A percentile compares a stretch with the other conserved stretches of the same genome.
phyloP scores from a whole-genome alignment of 306 rosid species.

The Castanea crenata region DNA sequence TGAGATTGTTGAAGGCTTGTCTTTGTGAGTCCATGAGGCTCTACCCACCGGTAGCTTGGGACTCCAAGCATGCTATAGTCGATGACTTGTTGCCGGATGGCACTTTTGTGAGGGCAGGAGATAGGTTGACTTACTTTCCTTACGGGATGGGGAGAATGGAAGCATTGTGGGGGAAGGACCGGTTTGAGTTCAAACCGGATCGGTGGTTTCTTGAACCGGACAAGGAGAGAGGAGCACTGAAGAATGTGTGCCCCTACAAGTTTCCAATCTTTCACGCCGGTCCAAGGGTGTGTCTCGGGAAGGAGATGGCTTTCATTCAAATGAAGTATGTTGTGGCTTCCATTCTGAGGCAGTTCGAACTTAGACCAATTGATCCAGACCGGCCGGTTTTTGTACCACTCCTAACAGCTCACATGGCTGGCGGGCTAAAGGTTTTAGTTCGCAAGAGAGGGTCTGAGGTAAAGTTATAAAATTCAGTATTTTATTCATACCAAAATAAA shows the following conservation, averaged over 20 bases:
- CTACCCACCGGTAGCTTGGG: constrained; percentile 92
- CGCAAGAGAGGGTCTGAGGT: constrained; percentile 37
- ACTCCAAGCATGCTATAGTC: constrained; percentile 72
- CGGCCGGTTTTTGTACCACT: constrained; percentile 74
- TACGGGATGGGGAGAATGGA: constrained; percentile 97
- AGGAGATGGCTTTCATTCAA: constrained; percentile 84
- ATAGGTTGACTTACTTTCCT: constrained; percentile 82
- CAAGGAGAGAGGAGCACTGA: constrained; percentile 30
- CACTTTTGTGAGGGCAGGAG: constrained; percentile 57
- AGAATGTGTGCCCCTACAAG: constrained; percentile 53
- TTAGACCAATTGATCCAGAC: constrained; percentile 38
- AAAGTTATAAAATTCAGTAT: constrained; percentile 6
- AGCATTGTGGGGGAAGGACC: constrained; percentile 70
- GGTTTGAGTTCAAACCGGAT: constrained; percentile 70
- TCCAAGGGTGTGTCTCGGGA: constrained; percentile 86
- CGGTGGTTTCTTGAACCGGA: constrained; percentile 64
- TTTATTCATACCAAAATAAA: background rate
- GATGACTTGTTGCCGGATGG: constrained; percentile 74
- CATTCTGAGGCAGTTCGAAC: constrained; percentile 44
- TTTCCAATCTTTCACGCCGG: constrained; percentile 89
- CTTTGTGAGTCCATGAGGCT: constrained; percentile 84
- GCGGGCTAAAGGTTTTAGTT: constrained; percentile 63
- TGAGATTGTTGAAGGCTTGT: constrained; percentile 62
- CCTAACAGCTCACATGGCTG: constrained; percentile 90
- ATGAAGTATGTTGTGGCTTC: constrained; percentile 79